Evolutionary conservation across 331 rosid genomes (phyloP), one percentile per base, ranked within the genome.

Genomic region (Dryas integrifolia): DNA sequence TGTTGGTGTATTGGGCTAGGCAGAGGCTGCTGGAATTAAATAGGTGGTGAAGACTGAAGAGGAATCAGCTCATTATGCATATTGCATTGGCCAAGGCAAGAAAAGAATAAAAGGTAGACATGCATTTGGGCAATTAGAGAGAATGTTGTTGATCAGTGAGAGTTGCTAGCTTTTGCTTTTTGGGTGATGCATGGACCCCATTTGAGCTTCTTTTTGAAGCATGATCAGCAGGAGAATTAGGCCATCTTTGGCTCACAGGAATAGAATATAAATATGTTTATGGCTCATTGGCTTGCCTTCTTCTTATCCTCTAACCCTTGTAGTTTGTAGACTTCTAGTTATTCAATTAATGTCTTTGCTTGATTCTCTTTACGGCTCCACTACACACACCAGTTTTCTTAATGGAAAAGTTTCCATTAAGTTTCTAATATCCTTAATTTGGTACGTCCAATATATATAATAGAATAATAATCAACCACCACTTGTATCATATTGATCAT

Each of bases 161-260:
- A 41, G 49, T 9, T 41, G 49, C 49, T 63, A n/a, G 51, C 68
- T 72, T 49, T 62, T 73, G 73, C 77, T 65, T 77, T 77, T 57
- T 67, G 26, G 49, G 46, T 71, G 70, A 9, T 46, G 65, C 16
- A 81, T 81, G 87, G 92, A 57, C 85, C 92, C 90, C 80, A 67
- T 60, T 74, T 65, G 87, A 81, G 79, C 85, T 86, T 83, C 74
- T 75, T 82, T 72, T 48, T 16, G 75, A 85, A 88, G 90, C 82
- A 83, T 78, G 72, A 70, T 18, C 77, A 76, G 30, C 46, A 58
- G 30, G 75, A 66, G 73, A 74, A 81, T 82, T 78, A 82, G 77
- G 80, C 73, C 76, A 79, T 70, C 72, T 66, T 67, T 75, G 72
- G 79, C 62, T 41, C 43, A 9, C 40, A 12, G 65, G 73, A 74